These are phyloP conservation scores for Apium graveolens DNA, from an alignment of 129 eudicot species.

Conservation along the genomic window DNA sequence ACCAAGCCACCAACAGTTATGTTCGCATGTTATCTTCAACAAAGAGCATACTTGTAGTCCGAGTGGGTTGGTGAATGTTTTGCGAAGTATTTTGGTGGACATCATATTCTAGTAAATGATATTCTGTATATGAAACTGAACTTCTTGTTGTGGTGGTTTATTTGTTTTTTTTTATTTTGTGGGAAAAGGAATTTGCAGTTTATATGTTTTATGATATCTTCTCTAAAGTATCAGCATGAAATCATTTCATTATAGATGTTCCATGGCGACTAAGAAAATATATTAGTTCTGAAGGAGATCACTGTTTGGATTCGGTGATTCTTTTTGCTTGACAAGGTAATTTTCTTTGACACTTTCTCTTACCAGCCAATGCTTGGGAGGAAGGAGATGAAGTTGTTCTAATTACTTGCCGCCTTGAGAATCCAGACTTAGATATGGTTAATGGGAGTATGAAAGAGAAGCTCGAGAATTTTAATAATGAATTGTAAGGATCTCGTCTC, in stretches of 20 bases:
- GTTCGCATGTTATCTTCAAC: background rate
- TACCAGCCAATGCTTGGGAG: conserved; percentile 96
- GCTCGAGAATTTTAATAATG: conserved; percentile 61
- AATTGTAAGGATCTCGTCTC: conserved; percentile 50
- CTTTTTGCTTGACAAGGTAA: background rate
- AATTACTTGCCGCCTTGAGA: conserved; percentile 70
- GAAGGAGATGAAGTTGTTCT: conserved; percentile 96
- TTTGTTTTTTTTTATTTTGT: background rate
- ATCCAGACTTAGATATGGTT: conserved; percentile 70
- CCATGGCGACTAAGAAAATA: background rate
- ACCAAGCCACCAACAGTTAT: background rate
- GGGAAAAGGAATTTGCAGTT: background rate
- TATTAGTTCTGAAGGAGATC: background rate
- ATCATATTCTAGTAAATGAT: background rate
- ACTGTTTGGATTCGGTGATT: background rate
- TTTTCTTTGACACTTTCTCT: background rate
- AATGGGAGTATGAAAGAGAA: conserved; percentile 44
- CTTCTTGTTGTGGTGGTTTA: background rate
- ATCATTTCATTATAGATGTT: background rate
- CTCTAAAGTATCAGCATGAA: background rate
- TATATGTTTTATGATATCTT: background rate
- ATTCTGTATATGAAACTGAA: background rate
- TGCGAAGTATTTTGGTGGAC: background rate
- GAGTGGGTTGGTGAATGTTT: background rate
- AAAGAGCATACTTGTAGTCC: background rate